Evolutionary conservation across 352 stramenopile species (phyloP).

Genomic region (Pythium myriotylum): DNA sequence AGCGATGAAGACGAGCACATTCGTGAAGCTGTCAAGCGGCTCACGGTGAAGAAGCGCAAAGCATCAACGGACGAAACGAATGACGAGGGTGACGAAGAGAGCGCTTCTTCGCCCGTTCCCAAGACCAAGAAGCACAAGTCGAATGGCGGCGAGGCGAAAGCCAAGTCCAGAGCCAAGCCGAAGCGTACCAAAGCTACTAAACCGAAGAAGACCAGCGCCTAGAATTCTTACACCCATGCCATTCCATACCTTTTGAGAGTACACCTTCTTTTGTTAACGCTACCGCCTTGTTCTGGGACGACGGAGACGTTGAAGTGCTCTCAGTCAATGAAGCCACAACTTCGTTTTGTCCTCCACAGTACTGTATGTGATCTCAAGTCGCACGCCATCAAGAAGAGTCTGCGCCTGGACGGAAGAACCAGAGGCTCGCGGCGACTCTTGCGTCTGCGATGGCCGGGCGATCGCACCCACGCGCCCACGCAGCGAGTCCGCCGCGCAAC

Average conservation of each 20-base stretch:
- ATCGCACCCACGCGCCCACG: neutral
- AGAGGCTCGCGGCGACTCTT: neutral
- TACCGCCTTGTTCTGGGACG: conserved; percentile 18
- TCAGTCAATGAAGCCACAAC: neutral
- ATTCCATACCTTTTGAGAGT: too few relatives aligned
- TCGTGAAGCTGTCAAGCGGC: conserved; percentile 36
- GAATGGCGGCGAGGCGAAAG: neutral
- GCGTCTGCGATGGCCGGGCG: too few relatives aligned
- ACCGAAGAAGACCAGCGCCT: conserved; percentile 18
- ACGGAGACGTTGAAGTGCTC: conserved; percentile 23
- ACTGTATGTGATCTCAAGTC: conserved; percentile 11
- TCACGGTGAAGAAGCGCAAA: conserved; percentile 46
- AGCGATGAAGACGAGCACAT: conserved; percentile 34
- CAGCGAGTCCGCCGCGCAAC: conserved; percentile 13
- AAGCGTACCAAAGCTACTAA: conserved; percentile 8
- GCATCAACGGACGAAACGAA: conserved; percentile 18
- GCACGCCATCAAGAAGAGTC: conserved; percentile 9
- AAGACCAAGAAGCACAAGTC: conserved; percentile 28
- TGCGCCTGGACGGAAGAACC: neutral
- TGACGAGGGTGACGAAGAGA: conserved; percentile 32
- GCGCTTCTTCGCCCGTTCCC: conserved; percentile 2
- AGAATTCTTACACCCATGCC: neutral
- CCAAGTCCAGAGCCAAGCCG: neutral
- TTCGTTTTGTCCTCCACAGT: conserved; percentile 22
- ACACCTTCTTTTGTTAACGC: conserved; percentile 9